Conservation (phyloP, 2,329 filamentous ascomycete species). For the Dactylonectria macrodidyma region DNA sequence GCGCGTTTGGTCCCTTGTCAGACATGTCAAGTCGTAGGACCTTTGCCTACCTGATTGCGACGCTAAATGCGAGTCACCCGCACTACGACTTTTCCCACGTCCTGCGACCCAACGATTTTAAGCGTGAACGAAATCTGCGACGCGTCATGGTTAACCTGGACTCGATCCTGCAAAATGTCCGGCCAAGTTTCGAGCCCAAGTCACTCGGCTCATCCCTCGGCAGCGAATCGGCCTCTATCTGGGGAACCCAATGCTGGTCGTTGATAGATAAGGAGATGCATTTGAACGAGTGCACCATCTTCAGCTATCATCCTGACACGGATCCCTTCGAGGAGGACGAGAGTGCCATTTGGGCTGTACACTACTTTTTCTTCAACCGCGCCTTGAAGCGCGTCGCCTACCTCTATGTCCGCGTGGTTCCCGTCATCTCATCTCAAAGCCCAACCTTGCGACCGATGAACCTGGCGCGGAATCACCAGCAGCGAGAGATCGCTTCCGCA, state of each 20-base stretch:
- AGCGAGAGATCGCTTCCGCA: constrained; percentile 52
- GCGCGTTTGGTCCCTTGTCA: constrained; percentile 91
- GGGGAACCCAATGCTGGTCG: constrained; percentile 93
- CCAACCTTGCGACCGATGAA: constrained; percentile 61
- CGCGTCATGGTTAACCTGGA: constrained; percentile 90
- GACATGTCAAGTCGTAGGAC: constrained; percentile 91
- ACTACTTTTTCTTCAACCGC: constrained; percentile 99
- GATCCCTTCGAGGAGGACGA: constrained; percentile 95
- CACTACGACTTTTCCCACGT: constrained; percentile 98
- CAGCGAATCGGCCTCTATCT: constrained; percentile 72
- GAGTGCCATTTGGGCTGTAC: constrained; percentile 92
- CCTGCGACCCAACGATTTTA: constrained; percentile 90
- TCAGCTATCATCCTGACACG: constrained; percentile 89
- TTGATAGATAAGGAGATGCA: constrained; percentile 96
- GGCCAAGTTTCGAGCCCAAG: constrained; percentile 71
- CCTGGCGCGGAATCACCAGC: constrained; percentile 47
- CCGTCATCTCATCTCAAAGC: constrained; percentile 76
- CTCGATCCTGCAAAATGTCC: constrained; percentile 87
- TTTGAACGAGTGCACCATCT: constrained; percentile 88
- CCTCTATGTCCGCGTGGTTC: constrained; percentile 91
- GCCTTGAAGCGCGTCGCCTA: constrained; percentile 93
- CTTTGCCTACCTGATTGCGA: constrained; percentile 96
- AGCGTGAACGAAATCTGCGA: constrained; percentile 83
- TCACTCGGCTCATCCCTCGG: constrained; percentile 59
- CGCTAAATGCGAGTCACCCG: constrained; percentile 90